A percentile compares a stretch with the other conserved stretches of the same genome.
These are phyloP conservation scores for Podospora anserina DNA, from an alignment of 495 filamentous ascomycete species.

Conservation along the genomic window DNA sequence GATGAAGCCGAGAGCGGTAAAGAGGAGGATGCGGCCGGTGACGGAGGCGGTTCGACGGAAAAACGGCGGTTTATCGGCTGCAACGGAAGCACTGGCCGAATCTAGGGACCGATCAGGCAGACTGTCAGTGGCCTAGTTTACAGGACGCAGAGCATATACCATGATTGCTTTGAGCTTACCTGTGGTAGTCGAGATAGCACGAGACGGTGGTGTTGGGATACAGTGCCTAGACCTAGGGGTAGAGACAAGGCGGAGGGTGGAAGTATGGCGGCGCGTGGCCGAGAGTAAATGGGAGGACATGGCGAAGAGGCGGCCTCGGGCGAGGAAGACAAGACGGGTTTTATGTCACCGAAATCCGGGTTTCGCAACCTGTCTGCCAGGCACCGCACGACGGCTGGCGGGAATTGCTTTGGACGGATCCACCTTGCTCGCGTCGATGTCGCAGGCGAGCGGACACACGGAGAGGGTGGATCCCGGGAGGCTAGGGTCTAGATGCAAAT, in stretches of 20 bases:
- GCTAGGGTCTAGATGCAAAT: background rate
- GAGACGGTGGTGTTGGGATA: slow-evolving; percentile 5
- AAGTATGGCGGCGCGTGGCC: slow-evolving; percentile 17
- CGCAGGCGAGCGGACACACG: background rate
- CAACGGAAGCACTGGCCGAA: background rate
- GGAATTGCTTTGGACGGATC: background rate
- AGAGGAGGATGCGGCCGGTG: slow-evolving; percentile 38
- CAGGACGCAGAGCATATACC: background rate
- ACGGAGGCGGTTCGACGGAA: slow-evolving; percentile 32
- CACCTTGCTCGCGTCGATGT: background rate
- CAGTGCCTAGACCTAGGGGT: background rate
- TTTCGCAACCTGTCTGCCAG: slow-evolving; percentile 6
- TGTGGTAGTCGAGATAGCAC: slow-evolving; percentile 15
- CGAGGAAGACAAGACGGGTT: slow-evolving; percentile 2
- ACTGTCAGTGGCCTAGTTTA: slow-evolving; percentile 2
- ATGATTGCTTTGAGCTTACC: slow-evolving; percentile 9
- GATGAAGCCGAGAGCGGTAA: slow-evolving; percentile 51
- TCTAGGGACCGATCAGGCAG: background rate
- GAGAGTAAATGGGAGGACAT: slow-evolving; percentile 23
- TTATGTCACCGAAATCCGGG: slow-evolving; percentile 14
- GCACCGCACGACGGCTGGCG: background rate
- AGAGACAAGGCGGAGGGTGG: background rate
- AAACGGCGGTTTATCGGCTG: slow-evolving; percentile 15
- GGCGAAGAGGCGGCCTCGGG: background rate
- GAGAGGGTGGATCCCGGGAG: background rate